phyloP scores from a whole-genome alignment of 768 basidiomycete genomes.

The Fomitopsis pulvina region DNA sequence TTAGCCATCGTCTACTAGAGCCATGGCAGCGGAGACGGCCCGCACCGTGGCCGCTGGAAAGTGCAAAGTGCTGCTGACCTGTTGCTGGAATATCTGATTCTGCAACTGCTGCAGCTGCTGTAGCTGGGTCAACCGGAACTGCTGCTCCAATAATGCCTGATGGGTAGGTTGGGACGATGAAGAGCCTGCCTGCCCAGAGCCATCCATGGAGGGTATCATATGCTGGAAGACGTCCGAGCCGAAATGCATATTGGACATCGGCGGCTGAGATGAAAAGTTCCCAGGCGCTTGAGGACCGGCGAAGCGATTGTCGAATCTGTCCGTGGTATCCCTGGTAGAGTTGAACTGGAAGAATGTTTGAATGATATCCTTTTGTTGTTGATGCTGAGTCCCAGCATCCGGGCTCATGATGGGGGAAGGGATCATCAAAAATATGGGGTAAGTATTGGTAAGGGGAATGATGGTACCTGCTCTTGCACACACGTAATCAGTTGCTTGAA shows the following conservation, averaged over 20 bases:
- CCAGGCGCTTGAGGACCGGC: constrained; percentile 13
- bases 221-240: constrained; percentile 45
- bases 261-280: constrained; percentile 12
- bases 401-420: constrained; percentile 6
- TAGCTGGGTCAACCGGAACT: constrained; percentile 70
- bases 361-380: constrained; percentile 25
- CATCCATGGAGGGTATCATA: constrained; percentile 43
- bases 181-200: constrained; percentile 7
- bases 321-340: constrained; percentile 12
- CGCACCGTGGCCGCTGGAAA: constrained; percentile 2
- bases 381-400: constrained; percentile 7
- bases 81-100: constrained; percentile 84
- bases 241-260: constrained; percentile 20
- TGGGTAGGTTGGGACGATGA: constrained; percentile 27
- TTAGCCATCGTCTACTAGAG: background rate
- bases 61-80: constrained; percentile 42
- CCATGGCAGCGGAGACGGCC: background rate
- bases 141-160: constrained; percentile 61
- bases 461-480: no score
- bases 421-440: no score
- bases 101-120: constrained; percentile 76
- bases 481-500: background rate
- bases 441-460: no score
- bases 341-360: constrained; percentile 21
- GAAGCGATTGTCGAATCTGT: constrained; percentile 12